Base-by-base conservation (phyloP, 2,329 filamentous ascomycete species). In the Corniculantispora saksenae region DNA sequence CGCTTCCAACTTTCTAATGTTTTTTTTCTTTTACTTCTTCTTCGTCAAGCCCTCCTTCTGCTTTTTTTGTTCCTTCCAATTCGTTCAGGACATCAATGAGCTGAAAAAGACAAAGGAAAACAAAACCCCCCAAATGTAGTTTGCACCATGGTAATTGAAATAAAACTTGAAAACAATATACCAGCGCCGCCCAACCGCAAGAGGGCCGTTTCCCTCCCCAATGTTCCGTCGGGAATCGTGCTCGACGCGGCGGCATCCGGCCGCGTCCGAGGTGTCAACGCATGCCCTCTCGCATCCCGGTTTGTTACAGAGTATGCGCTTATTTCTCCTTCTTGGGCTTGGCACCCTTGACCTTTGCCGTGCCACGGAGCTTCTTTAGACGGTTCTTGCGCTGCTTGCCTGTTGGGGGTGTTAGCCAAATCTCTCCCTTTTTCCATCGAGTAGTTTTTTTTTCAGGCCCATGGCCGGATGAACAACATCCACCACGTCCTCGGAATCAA, bases 321-420 rank as follows among this genome's bases (percentile, higher is more conserved):
- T 92, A 93, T 88, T 91, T 89, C 84, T 92, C 92, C 91, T 97
- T 97, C 89, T 96, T 95, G 83, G 91, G 88, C 86, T 90, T 89
- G 80, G 90, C 90, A 82, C 93, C 93, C 92, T 97, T 97, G 87
- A 90, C 89, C 93, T 99, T 99, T 79, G 93, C 94, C 77, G 93
- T 97, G 81, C 95, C 95, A 76, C 95, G 92, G 83, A 97, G 91
- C 81, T 94, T 95, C 93, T 99, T 98, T 85, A 92, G 89, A 83
- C 94, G 90, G 92, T 99, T 99, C 93, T 99, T 99, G 87, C 95
- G 92, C 87, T 98, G 95, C 89, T 99, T 99, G 91, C 94, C 94
- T 98, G 84, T 86, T n/a, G 74, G 66, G 66, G 25, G 56, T 63
- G 70, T 75, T 65, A 75, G 72, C 47, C 53, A n/a, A n/a, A n/a